Evolutionary conservation across 1,139 yeast genomes (phyloP).

Genomic region (Debaryomyces udenii): DNA sequence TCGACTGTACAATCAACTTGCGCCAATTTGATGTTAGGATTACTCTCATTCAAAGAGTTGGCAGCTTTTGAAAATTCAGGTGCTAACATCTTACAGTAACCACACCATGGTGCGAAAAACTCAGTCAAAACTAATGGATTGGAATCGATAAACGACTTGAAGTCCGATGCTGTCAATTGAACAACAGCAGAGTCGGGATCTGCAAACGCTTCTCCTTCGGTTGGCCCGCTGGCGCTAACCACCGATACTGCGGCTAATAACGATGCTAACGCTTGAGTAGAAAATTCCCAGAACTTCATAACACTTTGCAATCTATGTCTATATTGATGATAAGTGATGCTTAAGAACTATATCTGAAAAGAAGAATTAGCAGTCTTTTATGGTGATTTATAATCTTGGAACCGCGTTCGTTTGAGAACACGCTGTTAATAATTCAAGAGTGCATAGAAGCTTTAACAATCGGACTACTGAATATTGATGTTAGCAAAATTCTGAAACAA

Average conservation of each 20-base stretch:
- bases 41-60: constrained; percentile 60
- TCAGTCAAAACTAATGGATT: constrained; percentile 89
- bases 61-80: constrained; percentile 93
- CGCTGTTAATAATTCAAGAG: constrained; percentile 9
- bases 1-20: constrained; percentile 94
- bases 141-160: constrained; percentile 63
- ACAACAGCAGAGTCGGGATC: constrained; percentile 88
- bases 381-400: constrained; percentile 5
- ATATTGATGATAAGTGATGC: background rate
- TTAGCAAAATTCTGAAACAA: too few species aligned
- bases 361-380: background rate
- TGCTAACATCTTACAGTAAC: constrained; percentile 93
- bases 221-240: constrained; percentile 41
- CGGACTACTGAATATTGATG: too few species aligned
- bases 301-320: constrained; percentile 8
- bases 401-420: constrained; percentile 10
- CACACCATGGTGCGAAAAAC: constrained; percentile 99
- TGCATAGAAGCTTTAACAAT: constrained; percentile 2
- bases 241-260: constrained; percentile 41
- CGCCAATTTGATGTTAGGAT: constrained; percentile 70
- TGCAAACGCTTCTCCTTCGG: constrained; percentile 66
- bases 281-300: constrained; percentile 48
- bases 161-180: constrained; percentile 63
- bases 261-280: constrained; percentile 42
- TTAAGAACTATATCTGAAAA: background rate